phyloP scores from a whole-genome alignment of 805 yeast genomes.

The Candida coleopterorum region DNA sequence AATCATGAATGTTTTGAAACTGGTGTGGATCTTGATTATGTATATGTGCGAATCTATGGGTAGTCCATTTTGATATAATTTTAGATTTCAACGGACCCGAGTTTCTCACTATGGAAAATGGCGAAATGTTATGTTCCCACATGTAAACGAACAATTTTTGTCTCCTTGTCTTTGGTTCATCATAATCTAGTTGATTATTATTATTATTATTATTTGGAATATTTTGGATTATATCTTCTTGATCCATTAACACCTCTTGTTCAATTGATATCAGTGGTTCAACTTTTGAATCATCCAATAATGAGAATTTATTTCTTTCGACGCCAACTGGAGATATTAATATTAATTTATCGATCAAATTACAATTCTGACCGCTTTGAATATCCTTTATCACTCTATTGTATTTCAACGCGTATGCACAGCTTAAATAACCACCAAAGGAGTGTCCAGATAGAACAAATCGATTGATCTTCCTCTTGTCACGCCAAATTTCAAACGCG shows the following conservation, averaged over 20 bases:
- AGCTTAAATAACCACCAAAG: slow-evolving; percentile 41
- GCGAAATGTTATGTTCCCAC: slow-evolving; percentile 55
- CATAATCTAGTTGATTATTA: slow-evolving; percentile 8
- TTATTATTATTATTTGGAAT: too few species aligned
- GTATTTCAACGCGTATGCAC: slow-evolving; percentile 40
- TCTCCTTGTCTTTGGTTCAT: slow-evolving; percentile 14
- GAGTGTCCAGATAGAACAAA: slow-evolving; percentile 41
- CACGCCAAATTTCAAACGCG: slow-evolving; percentile 40
- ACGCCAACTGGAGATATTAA: slow-evolving; percentile 42
- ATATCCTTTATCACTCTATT: slow-evolving; percentile 20
- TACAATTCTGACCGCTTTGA: slow-evolving; percentile 14
- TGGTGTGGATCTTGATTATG: slow-evolving; percentile 26
- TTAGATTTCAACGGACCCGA: slow-evolving; percentile 53
- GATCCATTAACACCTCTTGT: slow-evolving; percentile 17
- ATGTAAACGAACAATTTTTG: slow-evolving; percentile 33
- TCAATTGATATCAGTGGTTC: slow-evolving; percentile 11
- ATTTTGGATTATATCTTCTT: slow-evolving; percentile 23
- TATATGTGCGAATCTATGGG: slow-evolving; percentile 39
- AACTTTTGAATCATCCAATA: slow-evolving; percentile 19
- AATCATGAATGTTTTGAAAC: slow-evolving; percentile 45
- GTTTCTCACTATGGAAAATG: slow-evolving; percentile 46
- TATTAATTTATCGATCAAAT: slow-evolving; percentile 33
- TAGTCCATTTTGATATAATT: slow-evolving; percentile 51
- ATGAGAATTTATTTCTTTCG: slow-evolving; percentile 30
- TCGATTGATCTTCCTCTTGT: slow-evolving; percentile 26